Conservation (phyloP, 2,329 filamentous ascomycete genomes). For the Capronia coronata region DNA sequence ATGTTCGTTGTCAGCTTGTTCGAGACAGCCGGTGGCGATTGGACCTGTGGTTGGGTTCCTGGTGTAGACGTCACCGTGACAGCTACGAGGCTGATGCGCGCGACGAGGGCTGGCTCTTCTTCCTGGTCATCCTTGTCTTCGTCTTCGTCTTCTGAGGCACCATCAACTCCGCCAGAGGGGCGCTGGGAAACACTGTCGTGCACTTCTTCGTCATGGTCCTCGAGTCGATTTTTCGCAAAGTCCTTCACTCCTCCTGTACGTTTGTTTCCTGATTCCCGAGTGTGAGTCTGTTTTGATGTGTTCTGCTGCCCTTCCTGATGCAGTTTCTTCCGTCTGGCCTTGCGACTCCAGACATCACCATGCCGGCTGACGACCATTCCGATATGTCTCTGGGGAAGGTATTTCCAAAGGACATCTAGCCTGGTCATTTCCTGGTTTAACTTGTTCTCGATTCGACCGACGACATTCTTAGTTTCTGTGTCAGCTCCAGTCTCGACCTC, state of each 20-base stretch:
- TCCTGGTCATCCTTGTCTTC: constrained; percentile 5
- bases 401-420: constrained; percentile 60
- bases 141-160: neutral
- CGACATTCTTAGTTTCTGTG: neutral
- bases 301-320: constrained; percentile 21
- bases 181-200: constrained; percentile 23
- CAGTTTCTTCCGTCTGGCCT: constrained; percentile 57
- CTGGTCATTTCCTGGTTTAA: constrained; percentile 46
- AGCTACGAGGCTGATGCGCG: constrained; percentile 6
- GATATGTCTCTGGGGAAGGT: constrained; percentile 48
- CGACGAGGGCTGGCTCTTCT: constrained; percentile 14
- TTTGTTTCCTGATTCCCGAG: neutral
- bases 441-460: constrained; percentile 30
- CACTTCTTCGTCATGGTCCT: constrained; percentile 49
- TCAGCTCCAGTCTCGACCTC: constrained; percentile 33
- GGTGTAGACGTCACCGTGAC: neutral
- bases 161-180: constrained; percentile 8
- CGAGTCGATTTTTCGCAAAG: too few relatives aligned
- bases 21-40: neutral
- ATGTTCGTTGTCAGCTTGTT: constrained; percentile 44
- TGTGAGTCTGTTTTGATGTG: constrained; percentile 14
- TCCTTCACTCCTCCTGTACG: too few relatives aligned
- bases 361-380: constrained; percentile 56
- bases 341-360: constrained; percentile 72
- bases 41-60: too few relatives aligned